These are phyloP conservation scores for Mortierella claussenii DNA, from an alignment of 192 early-diverging fungal species.

Conservation along the genomic window DNA sequence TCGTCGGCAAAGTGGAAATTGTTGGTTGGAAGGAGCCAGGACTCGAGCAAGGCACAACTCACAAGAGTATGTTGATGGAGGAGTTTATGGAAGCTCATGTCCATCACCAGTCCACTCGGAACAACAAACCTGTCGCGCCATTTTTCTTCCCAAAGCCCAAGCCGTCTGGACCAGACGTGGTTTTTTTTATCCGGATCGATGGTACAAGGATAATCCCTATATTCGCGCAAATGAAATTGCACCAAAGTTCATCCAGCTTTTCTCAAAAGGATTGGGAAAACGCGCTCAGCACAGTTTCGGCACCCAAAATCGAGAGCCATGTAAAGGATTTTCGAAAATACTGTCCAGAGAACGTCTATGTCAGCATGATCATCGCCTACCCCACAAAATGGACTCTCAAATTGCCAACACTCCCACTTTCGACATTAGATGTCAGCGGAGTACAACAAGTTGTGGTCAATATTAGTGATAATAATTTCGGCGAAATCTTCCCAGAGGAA, in stretches of 20 bases:
- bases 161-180: background rate
- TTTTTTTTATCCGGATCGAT: constrained; percentile 11
- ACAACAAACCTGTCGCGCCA: background rate
- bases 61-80: background rate
- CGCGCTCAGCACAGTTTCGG: background rate
- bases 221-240: constrained; percentile 1
- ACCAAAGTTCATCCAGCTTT: background rate
- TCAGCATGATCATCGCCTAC: constrained; percentile 4
- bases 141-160: constrained; percentile 9
- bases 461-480: background rate
- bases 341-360: background rate
- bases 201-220: background rate
- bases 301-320: background rate
- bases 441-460: background rate
- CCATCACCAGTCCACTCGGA: background rate
- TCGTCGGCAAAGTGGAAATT: constrained; percentile 3
- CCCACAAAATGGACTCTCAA: background rate
- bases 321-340: background rate
- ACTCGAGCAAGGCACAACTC: background rate
- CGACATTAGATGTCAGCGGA: background rate
- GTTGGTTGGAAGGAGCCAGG: constrained; percentile 2
- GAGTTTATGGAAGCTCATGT: constrained; percentile 14
- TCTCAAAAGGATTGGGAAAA: background rate
- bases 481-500: background rate
- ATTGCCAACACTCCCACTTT: no score